Evolutionary conservation across 2,329 filamentous ascomycete species (phyloP).

Genomic region (Colletotrichum tropicale): DNA sequence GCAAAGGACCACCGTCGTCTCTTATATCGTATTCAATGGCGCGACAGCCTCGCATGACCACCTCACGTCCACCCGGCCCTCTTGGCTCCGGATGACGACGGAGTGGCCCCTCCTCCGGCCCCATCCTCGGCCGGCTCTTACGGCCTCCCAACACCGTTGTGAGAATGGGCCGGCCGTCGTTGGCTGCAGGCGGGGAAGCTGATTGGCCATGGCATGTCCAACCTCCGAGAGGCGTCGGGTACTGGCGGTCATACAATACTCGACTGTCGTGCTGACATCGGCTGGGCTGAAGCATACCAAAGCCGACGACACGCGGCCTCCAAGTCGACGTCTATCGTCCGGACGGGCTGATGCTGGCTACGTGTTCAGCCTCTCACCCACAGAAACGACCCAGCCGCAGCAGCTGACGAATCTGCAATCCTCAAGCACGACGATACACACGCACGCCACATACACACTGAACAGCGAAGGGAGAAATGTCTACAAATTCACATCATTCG

Average conservation of each 20-base stretch:
- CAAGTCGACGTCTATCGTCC: background rate
- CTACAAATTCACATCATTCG: slow-evolving; percentile 15
- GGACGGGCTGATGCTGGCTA: background rate
- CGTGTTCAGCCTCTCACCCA: background rate
- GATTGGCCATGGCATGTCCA: slow-evolving; percentile 28
- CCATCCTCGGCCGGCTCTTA: background rate
- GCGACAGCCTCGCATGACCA: background rate
- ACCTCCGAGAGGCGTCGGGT: slow-evolving; percentile 32
- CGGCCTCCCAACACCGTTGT: background rate
- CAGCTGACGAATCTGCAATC: background rate
- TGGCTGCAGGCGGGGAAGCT: slow-evolving; percentile 12
- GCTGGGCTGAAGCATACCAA: background rate
- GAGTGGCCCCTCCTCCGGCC: background rate
- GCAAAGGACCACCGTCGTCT: background rate
- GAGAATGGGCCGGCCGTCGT: background rate
- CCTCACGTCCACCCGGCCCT: too few species aligned
- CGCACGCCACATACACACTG: background rate
- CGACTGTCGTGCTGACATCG: background rate
- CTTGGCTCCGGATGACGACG: background rate
- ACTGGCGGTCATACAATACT: background rate
- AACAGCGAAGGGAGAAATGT: background rate
- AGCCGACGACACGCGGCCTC: background rate
- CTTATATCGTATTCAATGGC: background rate
- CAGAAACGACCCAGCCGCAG: background rate
- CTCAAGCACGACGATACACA: background rate